Base-by-base conservation (phyloP, 2,329 filamentous ascomycete species). In the Stylonectria norvegica region DNA sequence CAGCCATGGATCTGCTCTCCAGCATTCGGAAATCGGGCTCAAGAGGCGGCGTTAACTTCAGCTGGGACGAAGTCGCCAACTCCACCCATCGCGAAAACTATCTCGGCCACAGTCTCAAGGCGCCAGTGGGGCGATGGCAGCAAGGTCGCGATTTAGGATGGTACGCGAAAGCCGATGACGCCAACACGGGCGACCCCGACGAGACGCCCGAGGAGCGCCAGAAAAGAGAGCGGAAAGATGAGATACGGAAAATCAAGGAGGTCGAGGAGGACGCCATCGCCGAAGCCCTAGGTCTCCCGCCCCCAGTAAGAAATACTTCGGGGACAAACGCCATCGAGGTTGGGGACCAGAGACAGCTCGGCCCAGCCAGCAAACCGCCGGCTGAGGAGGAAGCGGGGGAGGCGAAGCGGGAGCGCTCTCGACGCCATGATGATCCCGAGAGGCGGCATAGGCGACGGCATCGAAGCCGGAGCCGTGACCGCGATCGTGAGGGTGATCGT, bases 41-140 rank as follows among this genome's bases (percentile, higher is more conserved):
- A 56, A 85, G 93, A 52, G 93, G 93, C 59, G 93, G 93, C 61
- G 86, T 86, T 66, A 89, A 96, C 65, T 98, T 98, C 72, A 90
- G 84, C 68, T 97, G 93, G 93, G 86, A 91, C 51, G 89, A 96
- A 54, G 91, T 98, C 60, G 85, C 91, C 62, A 81, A 75, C 50
- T 94, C 89, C 35, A 71, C 78, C 16, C 90, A 95, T 59, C 89
- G 93, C 64, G 90, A 98, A 66, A 95, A 83, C 57, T 84, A 81
- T 64, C 84, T 96, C 6, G 90, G 90, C 37, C 90, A 96, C 69
- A 93, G 86, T 43, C 69, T 96, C 43, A 95, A 91, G 73, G 90
- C 90, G 0, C 88, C 90, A 0, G 89, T 95, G 4, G 90, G 90
- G 6, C 85, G 90, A 51, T 96, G 90, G 90, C 87, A 93, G 58